A percentile compares a stretch with the other conserved stretches of the same genome.
These are phyloP conservation scores for Leccinum fibrillosum DNA, from an alignment of 768 basidiomycete species.

Conservation along the genomic window DNA sequence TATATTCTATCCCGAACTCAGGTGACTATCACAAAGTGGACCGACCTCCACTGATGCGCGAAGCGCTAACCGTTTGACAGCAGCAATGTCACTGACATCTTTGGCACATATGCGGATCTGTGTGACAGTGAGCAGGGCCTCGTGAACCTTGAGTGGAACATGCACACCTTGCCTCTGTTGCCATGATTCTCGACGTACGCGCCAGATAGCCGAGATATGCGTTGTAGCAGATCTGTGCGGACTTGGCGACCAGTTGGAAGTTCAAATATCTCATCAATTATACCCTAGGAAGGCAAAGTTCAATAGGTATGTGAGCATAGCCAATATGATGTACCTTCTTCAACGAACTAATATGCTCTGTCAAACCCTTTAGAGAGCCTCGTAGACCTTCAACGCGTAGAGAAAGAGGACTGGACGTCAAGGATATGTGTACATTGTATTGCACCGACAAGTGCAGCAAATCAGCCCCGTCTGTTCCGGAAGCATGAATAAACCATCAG, in stretches of 20 bases:
- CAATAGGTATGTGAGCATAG: neutral
- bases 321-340: slow-evolving; percentile 39
- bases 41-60: slow-evolving; percentile 54
- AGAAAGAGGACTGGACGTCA: slow-evolving; percentile 52
- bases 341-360: slow-evolving; percentile 44
- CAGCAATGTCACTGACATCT: slow-evolving; percentile 34
- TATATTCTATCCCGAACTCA: slow-evolving; percentile 9
- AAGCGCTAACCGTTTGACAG: slow-evolving; percentile 51
- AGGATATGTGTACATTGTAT: slow-evolving; percentile 60
- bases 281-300: slow-evolving; percentile 13
- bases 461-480: slow-evolving; percentile 56
- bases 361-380: slow-evolving; percentile 47
- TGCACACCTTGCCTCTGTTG: slow-evolving; percentile 42
- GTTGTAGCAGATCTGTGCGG: slow-evolving; percentile 47
- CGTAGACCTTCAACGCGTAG: slow-evolving; percentile 58
- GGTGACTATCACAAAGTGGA: neutral
- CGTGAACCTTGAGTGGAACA: neutral
- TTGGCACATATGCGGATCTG: slow-evolving; percentile 59
- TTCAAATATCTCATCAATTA: slow-evolving; percentile 33
- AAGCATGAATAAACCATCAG: slow-evolving; percentile 10
- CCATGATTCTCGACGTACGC: slow-evolving; percentile 58
- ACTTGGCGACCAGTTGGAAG: slow-evolving; percentile 47
- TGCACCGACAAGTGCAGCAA: slow-evolving; percentile 55
- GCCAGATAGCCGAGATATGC: slow-evolving; percentile 65
- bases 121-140: neutral